phyloP scores from a whole-genome alignment of 257 asterid species.

The Marsdenia floribunda region DNA sequence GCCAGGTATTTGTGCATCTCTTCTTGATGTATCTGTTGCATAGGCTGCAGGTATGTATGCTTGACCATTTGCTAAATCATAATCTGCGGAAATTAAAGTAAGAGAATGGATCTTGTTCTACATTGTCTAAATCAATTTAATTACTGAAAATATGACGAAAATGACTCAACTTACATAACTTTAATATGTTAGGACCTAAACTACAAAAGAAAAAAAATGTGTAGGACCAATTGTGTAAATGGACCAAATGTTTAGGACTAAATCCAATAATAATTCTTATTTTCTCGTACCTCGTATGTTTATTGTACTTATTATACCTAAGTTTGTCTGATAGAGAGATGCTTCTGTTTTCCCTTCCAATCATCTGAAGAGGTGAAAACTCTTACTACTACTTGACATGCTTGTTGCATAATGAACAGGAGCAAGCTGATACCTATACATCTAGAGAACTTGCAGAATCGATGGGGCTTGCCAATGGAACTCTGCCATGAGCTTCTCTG shows the following conservation, averaged over 20 bases:
- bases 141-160: background rate
- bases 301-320: background rate
- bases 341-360: background rate
- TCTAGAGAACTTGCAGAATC: constrained; percentile 82
- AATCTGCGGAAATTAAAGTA: constrained; percentile 1
- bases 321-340: background rate
- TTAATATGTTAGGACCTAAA: too few species aligned
- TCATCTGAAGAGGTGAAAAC: constrained; percentile 10
- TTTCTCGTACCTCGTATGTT: too few species aligned
- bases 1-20: constrained; percentile 97
- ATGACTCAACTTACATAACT: too few species aligned
- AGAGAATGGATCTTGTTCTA: background rate
- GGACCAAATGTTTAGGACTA: too few species aligned
- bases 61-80: constrained; percentile 18
- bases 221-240: too few species aligned
- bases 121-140: background rate
- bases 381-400: constrained; percentile 10
- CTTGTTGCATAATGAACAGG: constrained; percentile 46
- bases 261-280: too few species aligned
- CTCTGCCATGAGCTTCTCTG: constrained; percentile 49
- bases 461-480: constrained; percentile 74
- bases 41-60: constrained; percentile 82
- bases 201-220: too few species aligned
- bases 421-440: constrained; percentile 77
- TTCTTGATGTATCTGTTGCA: constrained; percentile 98